Percentiles rank a stretch among this genome's conserved stretches.
Conservation (phyloP, 2,329 filamentous ascomycete genomes). For the Metarhizium brunneum region DNA sequence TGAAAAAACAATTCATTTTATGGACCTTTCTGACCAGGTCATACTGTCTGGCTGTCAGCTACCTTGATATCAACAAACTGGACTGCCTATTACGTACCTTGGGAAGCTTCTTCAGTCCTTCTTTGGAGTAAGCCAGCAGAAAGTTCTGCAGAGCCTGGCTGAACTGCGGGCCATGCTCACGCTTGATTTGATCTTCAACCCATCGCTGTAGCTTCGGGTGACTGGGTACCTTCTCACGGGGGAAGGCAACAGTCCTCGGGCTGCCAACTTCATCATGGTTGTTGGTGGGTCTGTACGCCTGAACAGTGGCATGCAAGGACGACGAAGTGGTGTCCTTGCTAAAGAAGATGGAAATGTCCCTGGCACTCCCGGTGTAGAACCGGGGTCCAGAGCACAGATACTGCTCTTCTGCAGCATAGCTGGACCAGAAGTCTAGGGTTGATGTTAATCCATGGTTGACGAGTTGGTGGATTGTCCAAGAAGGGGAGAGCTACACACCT, state of each 20-base stretch:
- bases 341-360: conserved; percentile 27
- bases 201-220: conserved; percentile 25
- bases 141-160: conserved; percentile 26
- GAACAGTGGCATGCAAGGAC: conserved; percentile 27
- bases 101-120: conserved; percentile 24
- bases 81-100: conserved; percentile 21
- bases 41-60: conserved; percentile 23
- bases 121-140: conserved; percentile 25
- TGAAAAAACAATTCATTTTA: conserved; percentile 39
- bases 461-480: not conserved
- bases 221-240: conserved; percentile 26
- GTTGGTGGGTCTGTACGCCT: conserved; percentile 25
- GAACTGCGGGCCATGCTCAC: conserved; percentile 23
- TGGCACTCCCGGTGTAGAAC: conserved; percentile 26
- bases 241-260: conserved; percentile 26
- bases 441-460: conserved; percentile 10
- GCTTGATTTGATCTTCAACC: conserved; percentile 28
- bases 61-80: not conserved
- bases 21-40: conserved; percentile 33
- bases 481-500: conserved; percentile 19
- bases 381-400: conserved; percentile 23
- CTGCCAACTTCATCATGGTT: conserved; percentile 18
- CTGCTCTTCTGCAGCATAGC: conserved; percentile 23
- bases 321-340: conserved; percentile 26
- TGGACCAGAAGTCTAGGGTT: conserved; percentile 28